Evolutionary conservation across 495 filamentous ascomycete species (phyloP).

Genomic region (Aspergillus conjunctus): DNA sequence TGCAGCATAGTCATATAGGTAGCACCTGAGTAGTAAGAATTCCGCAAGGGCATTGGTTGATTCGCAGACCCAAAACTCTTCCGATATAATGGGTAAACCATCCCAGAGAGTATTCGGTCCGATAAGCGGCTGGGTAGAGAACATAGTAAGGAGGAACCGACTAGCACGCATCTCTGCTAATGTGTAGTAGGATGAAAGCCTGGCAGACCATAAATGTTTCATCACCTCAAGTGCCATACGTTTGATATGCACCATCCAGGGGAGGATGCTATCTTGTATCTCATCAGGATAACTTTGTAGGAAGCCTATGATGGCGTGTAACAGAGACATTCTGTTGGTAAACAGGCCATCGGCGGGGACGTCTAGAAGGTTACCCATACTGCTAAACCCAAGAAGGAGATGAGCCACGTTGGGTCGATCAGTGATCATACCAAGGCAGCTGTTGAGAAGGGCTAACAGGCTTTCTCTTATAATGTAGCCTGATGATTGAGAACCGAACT

Average conservation of each 20-base stretch:
- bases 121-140: conserved; percentile 65
- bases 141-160: conserved; percentile 71
- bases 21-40: conserved; percentile 72
- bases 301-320: conserved; percentile 75
- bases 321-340: conserved; percentile 67
- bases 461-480: conserved; percentile 75
- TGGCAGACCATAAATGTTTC: conserved; percentile 78
- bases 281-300: conserved; percentile 62
- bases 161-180: conserved; percentile 74
- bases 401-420: conserved; percentile 83
- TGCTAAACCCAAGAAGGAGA: conserved; percentile 83
- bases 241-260: conserved; percentile 75
- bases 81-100: conserved; percentile 50
- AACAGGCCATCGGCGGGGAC: conserved; percentile 66
- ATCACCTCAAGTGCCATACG: conserved; percentile 76
- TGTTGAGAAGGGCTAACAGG: conserved; percentile 80
- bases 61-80: conserved; percentile 65
- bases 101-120: conserved; percentile 70
- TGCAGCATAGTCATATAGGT: conserved; percentile 78
- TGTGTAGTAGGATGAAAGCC: conserved; percentile 72
- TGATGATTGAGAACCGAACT: conserved; percentile 60
- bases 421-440: conserved; percentile 68
- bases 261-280: conserved; percentile 60
- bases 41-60: conserved; percentile 67
- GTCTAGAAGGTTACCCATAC: conserved; percentile 64